phyloP scores from a whole-genome alignment of 805 yeast genomes.

The Saturnispora quitensis region DNA sequence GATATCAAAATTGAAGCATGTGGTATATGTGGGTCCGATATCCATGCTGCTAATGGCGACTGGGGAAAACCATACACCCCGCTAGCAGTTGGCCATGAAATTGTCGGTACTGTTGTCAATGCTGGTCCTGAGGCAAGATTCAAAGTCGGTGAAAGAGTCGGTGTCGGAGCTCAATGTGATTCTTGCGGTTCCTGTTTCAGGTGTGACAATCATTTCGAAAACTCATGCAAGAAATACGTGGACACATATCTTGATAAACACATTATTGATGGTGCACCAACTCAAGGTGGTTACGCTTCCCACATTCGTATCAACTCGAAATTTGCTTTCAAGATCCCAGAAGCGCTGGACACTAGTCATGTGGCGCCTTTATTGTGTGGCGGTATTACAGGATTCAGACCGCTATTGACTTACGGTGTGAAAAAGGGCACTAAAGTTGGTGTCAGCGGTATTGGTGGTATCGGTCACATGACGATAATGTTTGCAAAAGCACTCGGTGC shows the following conservation, averaged over 20 bases:
- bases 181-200: constrained; percentile 34
- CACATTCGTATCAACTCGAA: constrained; percentile 36
- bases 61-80: constrained; percentile 16
- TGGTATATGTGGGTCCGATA: constrained; percentile 44
- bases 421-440: constrained; percentile 45
- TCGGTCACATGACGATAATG: constrained; percentile 37
- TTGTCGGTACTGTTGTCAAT: constrained; percentile 34
- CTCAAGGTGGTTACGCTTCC: constrained; percentile 43
- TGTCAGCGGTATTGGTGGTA: constrained; percentile 39
- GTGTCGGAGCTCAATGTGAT: constrained; percentile 38
- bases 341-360: constrained; percentile 29
- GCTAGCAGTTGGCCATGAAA: constrained; percentile 38
- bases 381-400: constrained; percentile 46
- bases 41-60: constrained; percentile 34
- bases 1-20: constrained; percentile 38
- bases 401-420: constrained; percentile 33
- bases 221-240: constrained; percentile 48
- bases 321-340: constrained; percentile 42
- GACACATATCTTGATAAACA: constrained; percentile 33
- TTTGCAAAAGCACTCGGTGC: constrained; percentile 55
- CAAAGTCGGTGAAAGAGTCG: constrained; percentile 42
- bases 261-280: constrained; percentile 31
- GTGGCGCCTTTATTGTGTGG: constrained; percentile 54
- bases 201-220: constrained; percentile 31
- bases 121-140: constrained; percentile 31